Evolutionary conservation across 306 rosid species (phyloP), one percentile per base, ranked within the genome.

Genomic region (Sechiopsis laciniata): DNA sequence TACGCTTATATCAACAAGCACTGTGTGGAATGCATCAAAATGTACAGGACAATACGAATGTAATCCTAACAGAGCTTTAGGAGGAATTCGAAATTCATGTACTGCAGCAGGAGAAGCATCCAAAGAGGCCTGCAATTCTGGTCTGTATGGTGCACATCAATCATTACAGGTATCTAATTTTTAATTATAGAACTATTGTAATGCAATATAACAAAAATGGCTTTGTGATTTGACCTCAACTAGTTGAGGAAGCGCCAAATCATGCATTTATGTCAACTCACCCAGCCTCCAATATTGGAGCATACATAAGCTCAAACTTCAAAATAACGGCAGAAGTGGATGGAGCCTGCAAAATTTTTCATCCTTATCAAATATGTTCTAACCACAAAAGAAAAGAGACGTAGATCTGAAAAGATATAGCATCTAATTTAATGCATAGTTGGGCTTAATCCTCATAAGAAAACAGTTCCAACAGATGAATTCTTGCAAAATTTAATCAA

Each of bases 231-330:
- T 51, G 58, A 50, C n/a, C 64, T 24, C 53, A 74, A 74, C 65
- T 67, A 60, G 42, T 42, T 8, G 42, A 60, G 68, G 68, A 55
- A 75, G 45, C 58, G 73, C 79, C 42, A 67, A 71, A 74, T 57
- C 32, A 76, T 17, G 55, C 35, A 73, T 20, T 60, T 68, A 68
- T 68, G 29, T 75, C 71, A 76, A 83, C 89, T 79, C 86, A 94
- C 99, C 89, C 90, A 69, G 84, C 77, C 77, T 77, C 90, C 46
- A 62, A 73, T 71, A 76, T 52, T 48, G 97, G 84, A 60, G 95
- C 91, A 86, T 86, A 88, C 84, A 89, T 72, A 74, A 94, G 96
- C 87, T 94, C 99, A 83, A 94, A 91, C 85, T 91, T 94, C 85
- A 94, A 77, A 85, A 94, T 80, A 79, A 86, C 87, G 16, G 95